A percentile compares a stretch with the other conserved stretches of the same genome.
These are phyloP conservation scores for Phytophthora tentaculata DNA, from an alignment of 352 stramenopile genomes.

Conservation along the genomic window DNA sequence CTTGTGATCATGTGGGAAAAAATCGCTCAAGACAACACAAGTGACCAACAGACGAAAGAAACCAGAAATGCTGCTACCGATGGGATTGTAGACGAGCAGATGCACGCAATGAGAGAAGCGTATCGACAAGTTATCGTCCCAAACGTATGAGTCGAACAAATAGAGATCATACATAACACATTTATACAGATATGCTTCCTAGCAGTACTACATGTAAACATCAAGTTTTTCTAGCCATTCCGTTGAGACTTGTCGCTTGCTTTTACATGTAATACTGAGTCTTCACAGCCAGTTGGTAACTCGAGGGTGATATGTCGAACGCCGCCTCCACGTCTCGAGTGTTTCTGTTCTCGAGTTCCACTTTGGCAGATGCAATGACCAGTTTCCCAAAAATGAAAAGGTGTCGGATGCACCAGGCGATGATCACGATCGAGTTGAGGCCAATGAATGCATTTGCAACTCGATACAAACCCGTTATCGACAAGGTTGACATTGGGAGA, in stretches of 20 bases:
- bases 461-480: constrained; percentile 20
- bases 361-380: constrained; percentile 23
- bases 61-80: constrained; percentile 13
- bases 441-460: constrained; percentile 50
- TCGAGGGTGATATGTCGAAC: background rate
- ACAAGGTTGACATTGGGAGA: constrained; percentile 40
- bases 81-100: constrained; percentile 20
- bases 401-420: constrained; percentile 56
- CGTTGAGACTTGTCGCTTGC: no score
- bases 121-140: constrained; percentile 25
- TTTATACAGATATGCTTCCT: no score
- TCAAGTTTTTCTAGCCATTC: no score
- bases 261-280: no score
- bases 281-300: constrained; percentile 4
- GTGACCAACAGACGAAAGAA: constrained; percentile 2
- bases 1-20: constrained; percentile 29
- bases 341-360: background rate
- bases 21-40: constrained; percentile 3
- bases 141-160: constrained; percentile 20
- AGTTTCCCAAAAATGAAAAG: constrained; percentile 51
- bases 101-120: constrained; percentile 25
- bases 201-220: no score
- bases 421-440: constrained; percentile 54
- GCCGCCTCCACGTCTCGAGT: background rate
- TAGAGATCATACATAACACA: background rate